A percentile compares a stretch with the other conserved stretches of the same genome.
phyloP scores from a whole-genome alignment of 2,329 filamentous ascomycete genomes.

The Dactylellina leptospora region DNA sequence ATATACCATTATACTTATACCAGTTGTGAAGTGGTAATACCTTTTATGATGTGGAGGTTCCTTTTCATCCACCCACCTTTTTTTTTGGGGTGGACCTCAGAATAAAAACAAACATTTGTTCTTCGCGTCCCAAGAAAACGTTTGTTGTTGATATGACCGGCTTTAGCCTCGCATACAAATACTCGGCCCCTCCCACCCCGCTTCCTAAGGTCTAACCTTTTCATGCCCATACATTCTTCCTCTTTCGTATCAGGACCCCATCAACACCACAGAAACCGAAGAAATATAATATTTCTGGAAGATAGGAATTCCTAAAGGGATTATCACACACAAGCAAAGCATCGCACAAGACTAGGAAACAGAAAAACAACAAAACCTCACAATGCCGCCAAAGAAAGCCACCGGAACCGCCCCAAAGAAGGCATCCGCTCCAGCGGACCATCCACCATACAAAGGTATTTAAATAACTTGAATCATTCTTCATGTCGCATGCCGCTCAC shows the following conservation, averaged over 20 bases:
- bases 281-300: background rate
- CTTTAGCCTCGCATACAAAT: slow-evolving; percentile 44
- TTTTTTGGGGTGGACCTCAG: background rate
- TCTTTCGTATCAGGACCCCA: slow-evolving; percentile 4
- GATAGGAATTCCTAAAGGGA: too few species aligned
- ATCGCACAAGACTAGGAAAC: background rate
- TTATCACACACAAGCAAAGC: background rate
- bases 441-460: slow-evolving; percentile 49
- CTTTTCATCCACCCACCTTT: too few species aligned
- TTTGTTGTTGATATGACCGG: slow-evolving; percentile 46
- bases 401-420: slow-evolving; percentile 44
- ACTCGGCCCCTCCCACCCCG: slow-evolving; percentile 53
- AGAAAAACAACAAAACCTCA: slow-evolving; percentile 4
- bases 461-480: background rate
- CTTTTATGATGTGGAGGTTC: too few species aligned
- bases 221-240: slow-evolving; percentile 1
- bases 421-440: slow-evolving; percentile 34
- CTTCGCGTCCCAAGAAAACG: background rate
- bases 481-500: background rate
- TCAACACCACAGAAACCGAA: background rate
- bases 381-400: slow-evolving; percentile 53
- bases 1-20: too few species aligned
- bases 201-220: slow-evolving; percentile 26
- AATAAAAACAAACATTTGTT: background rate
- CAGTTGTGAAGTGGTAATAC: too few species aligned